These are phyloP conservation scores for Colletotrichum siamense DNA, from an alignment of 2,329 filamentous ascomycete genomes.

Conservation along the genomic window DNA sequence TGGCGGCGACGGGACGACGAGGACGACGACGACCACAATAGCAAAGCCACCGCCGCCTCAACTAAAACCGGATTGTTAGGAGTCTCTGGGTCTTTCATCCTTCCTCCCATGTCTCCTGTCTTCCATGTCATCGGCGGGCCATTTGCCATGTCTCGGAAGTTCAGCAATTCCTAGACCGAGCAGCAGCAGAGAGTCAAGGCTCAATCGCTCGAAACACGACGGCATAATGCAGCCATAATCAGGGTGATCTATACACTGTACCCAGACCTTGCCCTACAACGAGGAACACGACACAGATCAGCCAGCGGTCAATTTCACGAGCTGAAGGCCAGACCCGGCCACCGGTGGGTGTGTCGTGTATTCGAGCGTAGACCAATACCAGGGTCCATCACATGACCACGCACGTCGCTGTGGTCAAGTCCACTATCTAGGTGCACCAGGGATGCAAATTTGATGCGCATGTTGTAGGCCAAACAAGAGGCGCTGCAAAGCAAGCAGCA, in stretches of 20 bases:
- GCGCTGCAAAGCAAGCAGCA: not conserved
- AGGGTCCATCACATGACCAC: not conserved
- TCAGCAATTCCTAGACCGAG: not conserved
- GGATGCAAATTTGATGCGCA: not conserved
- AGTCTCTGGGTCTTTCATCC: not conserved
- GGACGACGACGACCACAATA: not conserved
- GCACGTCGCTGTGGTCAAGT: not conserved
- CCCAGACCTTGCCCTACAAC: not conserved
- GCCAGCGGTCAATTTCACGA: not conserved
- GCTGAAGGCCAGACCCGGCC: not conserved
- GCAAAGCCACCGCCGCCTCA: not conserved
- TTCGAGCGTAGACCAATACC: not conserved
- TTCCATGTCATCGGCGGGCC: not conserved
- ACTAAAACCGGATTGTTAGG: not conserved
- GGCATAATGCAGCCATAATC: not conserved
- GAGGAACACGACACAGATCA: not conserved
- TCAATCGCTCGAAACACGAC: conserved; percentile 4
- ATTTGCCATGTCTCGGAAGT: not conserved
- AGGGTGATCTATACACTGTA: not conserved
- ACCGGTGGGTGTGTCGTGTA: not conserved
- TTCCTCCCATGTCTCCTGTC: not conserved
- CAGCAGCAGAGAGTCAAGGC: not conserved
- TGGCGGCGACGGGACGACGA: not conserved
- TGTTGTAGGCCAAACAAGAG: not conserved
- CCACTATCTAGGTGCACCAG: not conserved